phyloP scores from a whole-genome alignment of 148 eudicot species.

The Chenopodium album region DNA sequence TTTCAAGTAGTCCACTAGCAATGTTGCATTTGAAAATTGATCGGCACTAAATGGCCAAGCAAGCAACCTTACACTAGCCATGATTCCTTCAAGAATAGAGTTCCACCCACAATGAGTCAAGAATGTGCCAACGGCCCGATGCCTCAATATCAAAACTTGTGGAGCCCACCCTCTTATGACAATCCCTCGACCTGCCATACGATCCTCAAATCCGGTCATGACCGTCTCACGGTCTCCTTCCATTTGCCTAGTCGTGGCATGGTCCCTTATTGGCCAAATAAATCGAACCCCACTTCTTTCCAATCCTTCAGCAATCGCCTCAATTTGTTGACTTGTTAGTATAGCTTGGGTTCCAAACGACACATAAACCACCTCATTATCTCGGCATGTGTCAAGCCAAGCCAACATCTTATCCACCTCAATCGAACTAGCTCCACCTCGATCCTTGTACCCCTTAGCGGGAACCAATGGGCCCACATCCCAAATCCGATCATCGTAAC shows the following conservation, averaged over 20 bases:
- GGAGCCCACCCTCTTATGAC: constrained; percentile 58
- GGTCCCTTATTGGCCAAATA: constrained; percentile 34
- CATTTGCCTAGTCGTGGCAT: not conserved
- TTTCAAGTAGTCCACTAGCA: constrained; percentile 35
- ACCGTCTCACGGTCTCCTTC: constrained; percentile 3
- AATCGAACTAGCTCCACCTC: constrained; percentile 33
- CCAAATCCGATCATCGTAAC: constrained; percentile 37
- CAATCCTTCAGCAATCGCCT: constrained; percentile 28
- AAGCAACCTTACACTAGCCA: constrained; percentile 38
- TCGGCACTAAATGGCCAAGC: constrained; percentile 53
- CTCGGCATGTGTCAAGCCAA: constrained; percentile 46
- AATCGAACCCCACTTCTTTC: constrained; percentile 32
- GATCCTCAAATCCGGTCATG: constrained; percentile 20
- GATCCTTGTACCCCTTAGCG: constrained; percentile 3
- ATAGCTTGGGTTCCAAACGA: constrained; percentile 39
- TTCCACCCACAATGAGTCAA: constrained; percentile 68
- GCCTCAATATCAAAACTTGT: constrained; percentile 40
- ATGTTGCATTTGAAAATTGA: constrained; percentile 39
- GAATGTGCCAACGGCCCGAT: constrained; percentile 41
- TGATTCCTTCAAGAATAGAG: constrained; percentile 46
- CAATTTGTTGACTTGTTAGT: constrained; percentile 24
- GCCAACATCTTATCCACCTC: constrained; percentile 22
- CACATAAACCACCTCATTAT: constrained; percentile 36
- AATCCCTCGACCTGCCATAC: constrained; percentile 33
- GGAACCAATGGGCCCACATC: constrained; percentile 40